phyloP scores from a whole-genome alignment of 768 basidiomycete species.

The Boletus speciosus region DNA sequence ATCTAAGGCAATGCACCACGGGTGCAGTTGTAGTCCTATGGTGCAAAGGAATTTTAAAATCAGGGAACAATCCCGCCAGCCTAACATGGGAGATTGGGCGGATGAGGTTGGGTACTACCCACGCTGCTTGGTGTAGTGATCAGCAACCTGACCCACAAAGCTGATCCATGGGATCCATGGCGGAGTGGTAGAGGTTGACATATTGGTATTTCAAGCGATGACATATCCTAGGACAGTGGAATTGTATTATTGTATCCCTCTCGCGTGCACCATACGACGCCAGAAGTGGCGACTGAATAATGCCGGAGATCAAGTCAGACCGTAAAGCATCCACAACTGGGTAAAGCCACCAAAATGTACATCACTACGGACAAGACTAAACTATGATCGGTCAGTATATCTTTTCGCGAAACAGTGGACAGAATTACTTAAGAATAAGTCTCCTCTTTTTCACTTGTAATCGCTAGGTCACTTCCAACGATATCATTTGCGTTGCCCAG shows the following conservation, averaged over 20 bases:
- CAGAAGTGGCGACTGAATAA: neutral
- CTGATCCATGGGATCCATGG: neutral
- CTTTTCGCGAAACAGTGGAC: neutral
- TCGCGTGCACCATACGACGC: neutral
- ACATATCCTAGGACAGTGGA: neutral
- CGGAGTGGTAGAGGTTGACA: neutral
- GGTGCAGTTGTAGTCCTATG: neutral
- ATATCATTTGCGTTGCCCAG: neutral
- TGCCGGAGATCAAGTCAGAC: neutral
- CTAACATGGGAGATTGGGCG: neutral
- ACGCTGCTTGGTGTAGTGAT: neutral
- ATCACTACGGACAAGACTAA: neutral
- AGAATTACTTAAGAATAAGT: conserved; percentile 6
- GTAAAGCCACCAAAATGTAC: neutral
- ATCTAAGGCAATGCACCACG: neutral
- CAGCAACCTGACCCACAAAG: neutral
- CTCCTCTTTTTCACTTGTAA: conserved; percentile 12
- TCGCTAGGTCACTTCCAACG: neutral
- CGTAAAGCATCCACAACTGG: too few relatives aligned
- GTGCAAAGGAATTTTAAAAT: neutral
- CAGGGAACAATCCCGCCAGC: neutral
- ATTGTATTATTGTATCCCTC: neutral
- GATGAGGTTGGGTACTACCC: neutral
- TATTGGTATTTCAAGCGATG: neutral
- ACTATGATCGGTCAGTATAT: neutral